Percentiles rank a stretch among this genome's conserved stretches.
phyloP scores from a whole-genome alignment of 2,329 filamentous ascomycete species.

The Fusarium sacchari region DNA sequence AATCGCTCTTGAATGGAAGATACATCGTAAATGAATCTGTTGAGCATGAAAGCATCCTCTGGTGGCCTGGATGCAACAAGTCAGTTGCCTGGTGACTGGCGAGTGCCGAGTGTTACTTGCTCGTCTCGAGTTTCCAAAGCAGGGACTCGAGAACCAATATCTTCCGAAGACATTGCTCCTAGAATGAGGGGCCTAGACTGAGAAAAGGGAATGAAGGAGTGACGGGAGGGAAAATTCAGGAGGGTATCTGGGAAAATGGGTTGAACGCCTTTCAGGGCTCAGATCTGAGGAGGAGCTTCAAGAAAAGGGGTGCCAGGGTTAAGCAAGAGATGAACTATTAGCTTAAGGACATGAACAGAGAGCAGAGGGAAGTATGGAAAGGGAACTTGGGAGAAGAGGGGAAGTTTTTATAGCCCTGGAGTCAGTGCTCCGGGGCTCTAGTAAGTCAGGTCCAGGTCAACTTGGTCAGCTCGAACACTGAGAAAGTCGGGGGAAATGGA shows the following conservation, averaged over 20 bases:
- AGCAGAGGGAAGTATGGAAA: too few relatives aligned
- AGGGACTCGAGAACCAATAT: fast-evolving
- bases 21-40: constrained; percentile 16
- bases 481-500: not conserved
- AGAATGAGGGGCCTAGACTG: fast-evolving
- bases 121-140: not conserved
- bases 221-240: not conserved
- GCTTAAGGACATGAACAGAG: not conserved
- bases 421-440: not conserved
- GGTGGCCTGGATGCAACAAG: not conserved
- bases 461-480: not conserved
- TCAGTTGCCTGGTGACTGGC: not conserved
- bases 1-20: constrained; percentile 22
- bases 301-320: not conserved
- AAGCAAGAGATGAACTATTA: not conserved
- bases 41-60: not conserved
- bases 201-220: not conserved
- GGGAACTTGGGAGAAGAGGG: not conserved
- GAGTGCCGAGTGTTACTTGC: not conserved
- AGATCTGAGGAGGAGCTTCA: too few relatives aligned
- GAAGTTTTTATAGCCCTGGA: not conserved
- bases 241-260: too few relatives aligned
- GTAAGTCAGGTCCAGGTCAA: not conserved
- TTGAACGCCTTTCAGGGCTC: not conserved
- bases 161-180: not conserved